Conservation (phyloP, 2,329 filamentous ascomycete species). For the Fusarium pilosicola region DNA sequence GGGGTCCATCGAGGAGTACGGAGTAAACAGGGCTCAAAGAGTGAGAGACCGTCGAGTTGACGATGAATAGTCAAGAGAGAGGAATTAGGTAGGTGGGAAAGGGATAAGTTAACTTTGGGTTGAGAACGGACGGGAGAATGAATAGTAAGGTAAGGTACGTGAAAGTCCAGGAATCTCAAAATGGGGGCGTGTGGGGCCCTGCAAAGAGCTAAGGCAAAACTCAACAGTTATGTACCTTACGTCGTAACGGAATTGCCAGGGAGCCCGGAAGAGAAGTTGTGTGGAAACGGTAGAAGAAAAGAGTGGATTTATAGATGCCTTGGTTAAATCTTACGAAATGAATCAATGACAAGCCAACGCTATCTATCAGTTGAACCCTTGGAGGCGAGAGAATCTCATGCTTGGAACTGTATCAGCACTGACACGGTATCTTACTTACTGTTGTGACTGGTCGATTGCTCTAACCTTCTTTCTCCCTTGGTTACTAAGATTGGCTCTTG, state of each 20-base stretch:
- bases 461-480: neutral
- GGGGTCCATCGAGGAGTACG: neutral
- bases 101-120: conserved; percentile 12
- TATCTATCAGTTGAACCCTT: neutral
- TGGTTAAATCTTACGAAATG: conserved; percentile 11
- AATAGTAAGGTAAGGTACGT: neutral
- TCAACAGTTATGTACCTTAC: conserved; percentile 13
- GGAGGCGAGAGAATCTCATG: neutral
- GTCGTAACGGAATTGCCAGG: conserved; percentile 25
- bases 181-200: conserved; percentile 11
- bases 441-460: conserved; percentile 35
- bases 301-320: conserved; percentile 6
- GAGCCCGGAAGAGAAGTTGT: conserved; percentile 14
- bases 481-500: conserved; percentile 4
- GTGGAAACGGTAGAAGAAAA: conserved; percentile 14
- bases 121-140: neutral
- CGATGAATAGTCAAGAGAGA: conserved; percentile 4
- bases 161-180: neutral
- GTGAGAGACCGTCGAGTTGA: conserved; percentile 1
- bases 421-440: conserved; percentile 32
- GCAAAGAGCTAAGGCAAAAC: conserved; percentile 23
- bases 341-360: neutral
- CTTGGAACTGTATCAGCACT: conserved; percentile 6
- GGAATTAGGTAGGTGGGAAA: conserved; percentile 6
- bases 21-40: neutral